Percentiles rank a stretch among this genome's conserved stretches.
Evolutionary conservation across 495 filamentous ascomycete genomes (phyloP).

Genomic region (Penicillium psychrofluorescens): DNA sequence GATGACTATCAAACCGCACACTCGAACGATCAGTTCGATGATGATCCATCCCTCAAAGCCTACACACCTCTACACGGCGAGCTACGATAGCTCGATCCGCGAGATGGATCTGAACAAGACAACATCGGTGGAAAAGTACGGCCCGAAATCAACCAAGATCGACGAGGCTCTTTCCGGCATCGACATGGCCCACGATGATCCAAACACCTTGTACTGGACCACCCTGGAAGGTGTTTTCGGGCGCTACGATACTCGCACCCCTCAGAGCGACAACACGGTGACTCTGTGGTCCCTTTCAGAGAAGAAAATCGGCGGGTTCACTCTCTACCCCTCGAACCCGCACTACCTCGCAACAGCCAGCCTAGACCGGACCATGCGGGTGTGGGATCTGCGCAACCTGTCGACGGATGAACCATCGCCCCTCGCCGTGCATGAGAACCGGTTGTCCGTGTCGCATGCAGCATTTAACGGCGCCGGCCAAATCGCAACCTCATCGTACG

Average conservation of each 20-base stretch:
- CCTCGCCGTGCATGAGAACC: conserved; percentile 72
- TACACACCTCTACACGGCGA: conserved; percentile 67
- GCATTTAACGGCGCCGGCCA: conserved; percentile 77
- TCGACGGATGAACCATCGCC: conserved; percentile 53
- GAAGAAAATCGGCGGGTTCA: conserved; percentile 95
- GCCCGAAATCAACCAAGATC: conserved; percentile 55
- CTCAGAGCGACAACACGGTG: conserved; percentile 32
- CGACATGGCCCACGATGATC: conserved; percentile 62
- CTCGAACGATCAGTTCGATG: conserved; percentile 80
- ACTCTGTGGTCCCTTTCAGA: conserved; percentile 74
- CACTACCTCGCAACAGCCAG: conserved; percentile 88
- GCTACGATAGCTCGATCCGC: conserved; percentile 92
- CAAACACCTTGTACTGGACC: conserved; percentile 77
- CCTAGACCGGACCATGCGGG: conserved; percentile 77
- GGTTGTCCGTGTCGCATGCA: conserved; percentile 83
- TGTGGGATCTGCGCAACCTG: conserved; percentile 91
- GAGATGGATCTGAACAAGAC: conserved; percentile 78
- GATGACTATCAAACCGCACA: conserved; percentile 81
- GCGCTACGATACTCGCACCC: conserved; percentile 64
- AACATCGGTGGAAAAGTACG: conserved; percentile 70
- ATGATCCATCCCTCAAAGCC: conserved; percentile 64
- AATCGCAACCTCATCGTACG: conserved; percentile 86
- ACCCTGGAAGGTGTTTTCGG: conserved; percentile 77
- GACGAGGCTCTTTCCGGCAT: conserved; percentile 78
- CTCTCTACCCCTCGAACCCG: conserved; percentile 64